A percentile compares a stretch with the other conserved stretches of the same genome.
These are phyloP conservation scores for Ambispora gerdemannii DNA, from an alignment of 192 early-diverging fungal species.

Conservation along the genomic window DNA sequence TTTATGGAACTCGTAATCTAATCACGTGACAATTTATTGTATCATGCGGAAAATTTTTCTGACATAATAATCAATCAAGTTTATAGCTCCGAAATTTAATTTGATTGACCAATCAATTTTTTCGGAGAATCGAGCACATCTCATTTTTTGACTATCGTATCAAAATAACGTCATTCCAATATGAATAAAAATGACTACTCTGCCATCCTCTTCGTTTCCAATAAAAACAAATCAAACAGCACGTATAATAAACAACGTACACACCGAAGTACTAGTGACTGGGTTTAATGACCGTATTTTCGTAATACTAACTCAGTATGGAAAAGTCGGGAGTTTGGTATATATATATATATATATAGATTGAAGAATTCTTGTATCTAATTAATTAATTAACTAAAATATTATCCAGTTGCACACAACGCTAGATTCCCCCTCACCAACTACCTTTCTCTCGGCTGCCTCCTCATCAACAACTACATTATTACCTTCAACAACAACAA, in stretches of 20 bases:
- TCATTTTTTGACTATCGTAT: no score
- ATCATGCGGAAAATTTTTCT: no score
- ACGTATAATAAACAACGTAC: conserved; percentile 39
- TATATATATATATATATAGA: not conserved
- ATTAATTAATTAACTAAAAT: not conserved
- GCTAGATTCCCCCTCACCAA: not conserved
- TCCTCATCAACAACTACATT: not conserved
- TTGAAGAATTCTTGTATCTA: not conserved
- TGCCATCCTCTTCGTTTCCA: conserved; percentile 49
- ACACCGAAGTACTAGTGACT: conserved; percentile 49
- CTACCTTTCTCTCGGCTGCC: not conserved
- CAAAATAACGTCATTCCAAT: no score
- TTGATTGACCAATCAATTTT: no score
- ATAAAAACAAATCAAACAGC: conserved; percentile 46
- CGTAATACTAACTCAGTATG: conserved; percentile 51
- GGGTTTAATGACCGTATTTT: conserved; percentile 53
- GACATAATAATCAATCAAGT: no score
- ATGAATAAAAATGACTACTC: no score
- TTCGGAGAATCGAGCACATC: no score
- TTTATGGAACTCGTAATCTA: no score
- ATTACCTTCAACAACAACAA: conserved; percentile 31
- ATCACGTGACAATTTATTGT: no score
- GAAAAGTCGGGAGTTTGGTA: conserved; percentile 56
- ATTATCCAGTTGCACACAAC: conserved; percentile 14
- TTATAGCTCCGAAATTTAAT: no score